A percentile compares a stretch with the other conserved stretches of the same genome.
Conservation (phyloP, 2,329 filamentous ascomycete species). For the Drechslera avenae region DNA sequence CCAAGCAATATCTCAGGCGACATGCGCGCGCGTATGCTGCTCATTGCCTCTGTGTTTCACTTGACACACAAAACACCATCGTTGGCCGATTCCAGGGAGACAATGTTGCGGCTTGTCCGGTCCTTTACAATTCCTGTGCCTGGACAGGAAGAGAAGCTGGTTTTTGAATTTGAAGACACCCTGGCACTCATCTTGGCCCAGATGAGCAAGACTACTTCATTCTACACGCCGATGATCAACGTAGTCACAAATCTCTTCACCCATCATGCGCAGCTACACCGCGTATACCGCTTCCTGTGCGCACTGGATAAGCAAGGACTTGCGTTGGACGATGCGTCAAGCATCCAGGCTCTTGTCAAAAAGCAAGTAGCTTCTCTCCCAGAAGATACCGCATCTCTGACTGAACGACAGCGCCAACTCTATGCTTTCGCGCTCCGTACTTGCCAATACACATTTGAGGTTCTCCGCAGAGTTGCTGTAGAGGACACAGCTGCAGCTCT, state of each 20-base stretch:
- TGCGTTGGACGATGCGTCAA: conserved; percentile 11
- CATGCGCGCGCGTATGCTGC: neutral
- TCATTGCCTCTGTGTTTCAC: conserved; percentile 6
- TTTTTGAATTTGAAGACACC: conserved; percentile 12
- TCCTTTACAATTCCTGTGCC: neutral
- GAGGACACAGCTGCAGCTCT: neutral
- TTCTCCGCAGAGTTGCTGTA: conserved; percentile 8
- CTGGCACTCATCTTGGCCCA: conserved; percentile 19
- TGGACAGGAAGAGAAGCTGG: neutral
- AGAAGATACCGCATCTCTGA: neutral
- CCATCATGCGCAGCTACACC: conserved; percentile 10
- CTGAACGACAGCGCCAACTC: conserved; percentile 9
- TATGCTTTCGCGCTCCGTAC: conserved; percentile 12
- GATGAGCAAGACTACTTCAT: conserved; percentile 17
- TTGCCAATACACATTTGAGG: conserved; percentile 10
- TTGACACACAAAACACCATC: neutral
- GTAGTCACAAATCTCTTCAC: conserved; percentile 13
- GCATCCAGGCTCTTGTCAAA: conserved; percentile 10
- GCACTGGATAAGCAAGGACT: conserved; percentile 12
- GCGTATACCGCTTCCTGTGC: conserved; percentile 16
- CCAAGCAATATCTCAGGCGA: neutral
- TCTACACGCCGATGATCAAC: conserved; percentile 21
- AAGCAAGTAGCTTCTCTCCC: conserved; percentile 9
- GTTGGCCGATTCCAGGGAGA: conserved; percentile 1
- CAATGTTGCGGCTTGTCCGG: conserved; percentile 2